phyloP scores from a whole-genome alignment of 805 yeast genomes.

The Pichia thaimueangensis region DNA sequence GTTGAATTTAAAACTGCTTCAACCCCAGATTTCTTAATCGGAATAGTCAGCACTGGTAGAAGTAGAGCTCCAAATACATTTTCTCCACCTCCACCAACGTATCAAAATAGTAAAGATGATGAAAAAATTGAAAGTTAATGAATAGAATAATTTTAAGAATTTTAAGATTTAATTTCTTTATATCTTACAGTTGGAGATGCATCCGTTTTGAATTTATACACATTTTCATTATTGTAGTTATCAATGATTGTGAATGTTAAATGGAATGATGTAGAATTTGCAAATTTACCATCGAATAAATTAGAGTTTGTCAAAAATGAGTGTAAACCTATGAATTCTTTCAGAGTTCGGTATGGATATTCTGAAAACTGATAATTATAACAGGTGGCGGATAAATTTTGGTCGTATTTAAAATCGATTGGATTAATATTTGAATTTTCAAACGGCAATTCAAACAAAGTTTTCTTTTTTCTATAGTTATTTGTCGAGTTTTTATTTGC shows the following conservation, averaged over 20 bases:
- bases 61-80: no score
- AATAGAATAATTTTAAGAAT: not conserved
- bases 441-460: not conserved
- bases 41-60: no score
- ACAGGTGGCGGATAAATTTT: not conserved
- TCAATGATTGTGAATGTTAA: not conserved
- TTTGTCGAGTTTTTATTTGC: not conserved
- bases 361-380: not conserved
- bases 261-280: not conserved
- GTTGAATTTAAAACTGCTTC: not conserved
- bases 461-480: not conserved
- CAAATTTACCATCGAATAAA: conserved; percentile 1
- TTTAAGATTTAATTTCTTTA: not conserved
- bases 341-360: not conserved
- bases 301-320: not conserved
- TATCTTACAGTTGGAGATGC: not conserved
- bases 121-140: not conserved
- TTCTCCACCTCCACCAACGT: not conserved
- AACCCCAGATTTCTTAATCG: not conserved
- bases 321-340: not conserved
- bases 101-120: not conserved
- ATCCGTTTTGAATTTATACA: not conserved
- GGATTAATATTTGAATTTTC: not conserved
- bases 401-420: not conserved
- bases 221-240: not conserved